A percentile compares a stretch with the other conserved stretches of the same genome.
These are phyloP conservation scores for Phytophthora litchii DNA, from an alignment of 352 stramenopile genomes.

Conservation along the genomic window DNA sequence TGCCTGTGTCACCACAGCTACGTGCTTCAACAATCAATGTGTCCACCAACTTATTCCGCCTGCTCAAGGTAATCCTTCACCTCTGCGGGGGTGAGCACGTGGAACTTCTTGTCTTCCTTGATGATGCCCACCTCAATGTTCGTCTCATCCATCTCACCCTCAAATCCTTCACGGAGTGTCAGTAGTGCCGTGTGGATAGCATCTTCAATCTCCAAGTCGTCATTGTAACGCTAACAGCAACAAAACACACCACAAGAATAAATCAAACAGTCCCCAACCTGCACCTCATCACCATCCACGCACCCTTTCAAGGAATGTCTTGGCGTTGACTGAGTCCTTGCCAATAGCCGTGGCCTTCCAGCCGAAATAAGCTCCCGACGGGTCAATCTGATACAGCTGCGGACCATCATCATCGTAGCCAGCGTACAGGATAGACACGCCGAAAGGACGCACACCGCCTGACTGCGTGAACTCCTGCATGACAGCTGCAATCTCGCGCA, in stretches of 20 bases:
- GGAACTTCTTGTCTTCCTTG: constrained; percentile 96
- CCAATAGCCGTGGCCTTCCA: constrained; percentile 99
- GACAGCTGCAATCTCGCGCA: constrained; percentile 95
- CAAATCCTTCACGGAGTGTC: constrained; percentile 99
- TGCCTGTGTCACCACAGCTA: constrained; percentile 7
- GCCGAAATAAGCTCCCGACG: constrained; percentile 97
- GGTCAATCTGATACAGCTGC: constrained; percentile 98
- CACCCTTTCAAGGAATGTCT: constrained; percentile 99
- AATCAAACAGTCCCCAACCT: constrained; percentile 3
- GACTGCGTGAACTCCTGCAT: constrained; percentile 99
- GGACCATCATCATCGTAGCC: constrained; percentile 98
- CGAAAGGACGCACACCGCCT: constrained; percentile 98
- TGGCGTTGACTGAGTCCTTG: constrained; percentile 98
- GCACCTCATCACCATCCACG: constrained; percentile 41
- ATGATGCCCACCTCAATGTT: constrained; percentile 99
- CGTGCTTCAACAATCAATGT: constrained; percentile 25
- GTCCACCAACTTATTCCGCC: constrained; percentile 88
- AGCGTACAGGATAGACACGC: constrained; percentile 97
- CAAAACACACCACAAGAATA: constrained; percentile 5
- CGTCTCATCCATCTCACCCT: constrained; percentile 97
- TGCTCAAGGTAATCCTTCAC: constrained; percentile 99
- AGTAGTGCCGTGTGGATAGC: constrained; percentile 98
- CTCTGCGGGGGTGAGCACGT: constrained; percentile 96
- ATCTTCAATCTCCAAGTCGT: constrained; percentile 99
- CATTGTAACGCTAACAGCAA: constrained; percentile 78